Evolutionary conservation across 2,329 filamentous ascomycete genomes (phyloP), one percentile per base, ranked within the genome.

Genomic region (Orbilia oligospora): DNA sequence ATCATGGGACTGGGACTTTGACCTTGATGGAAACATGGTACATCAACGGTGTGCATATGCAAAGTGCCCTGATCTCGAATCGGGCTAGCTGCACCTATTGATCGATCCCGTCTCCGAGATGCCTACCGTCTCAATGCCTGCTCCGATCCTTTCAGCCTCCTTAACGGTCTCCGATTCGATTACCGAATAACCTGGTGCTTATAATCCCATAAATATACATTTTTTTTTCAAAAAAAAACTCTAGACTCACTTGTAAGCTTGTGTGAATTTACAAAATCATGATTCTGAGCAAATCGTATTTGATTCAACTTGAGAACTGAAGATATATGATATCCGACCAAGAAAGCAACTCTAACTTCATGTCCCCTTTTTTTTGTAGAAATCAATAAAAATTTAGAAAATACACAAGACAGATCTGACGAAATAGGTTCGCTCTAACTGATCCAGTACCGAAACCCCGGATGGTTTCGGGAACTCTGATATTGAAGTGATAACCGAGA

Each of bases 1-100:
- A 56, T 63, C 68, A 55, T 72, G 61, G 61, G 22, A 56, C 49
- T 46, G 69, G 69, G 48, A 58, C 33, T 36, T 44, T 36, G 27
- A 18, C 24, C 20, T 33, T 49, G 41, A 53, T 46, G 6, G 18
- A 68, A 68, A 36, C 41, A 63, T 69, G 63, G 71, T 75, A 68
- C 12, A n/a, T 16, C 8, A 63, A 27, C 30, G 30, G 30, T 14
- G n/a, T 68, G 65, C 49, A 73, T 64, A 65, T 46, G 58, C 66
- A 44, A 20, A 36, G 18, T 12, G 46, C 65, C 56, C 56, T 65
- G 71, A 66, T 36, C 56, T 56, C 12, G 16, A 53, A 70, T 49
- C 36, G 44, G 33, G 44, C 36, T 65, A 58, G 55, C 53, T 20
- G 65, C 66, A 70, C 36, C 56, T n/a, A 18, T 44, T 24, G 18